A percentile compares a stretch with the other conserved stretches of the same genome.
These are phyloP conservation scores for Vitellaria paradoxa DNA, from an alignment of 179 eudicot species.

Conservation along the genomic window DNA sequence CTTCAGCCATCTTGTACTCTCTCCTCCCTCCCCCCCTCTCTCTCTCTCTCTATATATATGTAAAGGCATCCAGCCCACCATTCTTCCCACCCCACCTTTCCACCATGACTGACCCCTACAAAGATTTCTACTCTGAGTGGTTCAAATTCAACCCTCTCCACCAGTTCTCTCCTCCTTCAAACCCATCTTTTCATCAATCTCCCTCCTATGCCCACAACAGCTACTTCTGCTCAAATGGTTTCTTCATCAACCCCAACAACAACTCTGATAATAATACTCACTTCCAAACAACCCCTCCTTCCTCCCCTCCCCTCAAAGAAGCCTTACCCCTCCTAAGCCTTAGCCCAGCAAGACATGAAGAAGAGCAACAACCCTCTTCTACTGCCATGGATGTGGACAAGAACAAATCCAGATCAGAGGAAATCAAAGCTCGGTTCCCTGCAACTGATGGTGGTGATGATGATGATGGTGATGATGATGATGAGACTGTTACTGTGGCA, in stretches of 20 bases:
- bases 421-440: background rate
- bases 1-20: conserved; percentile 22
- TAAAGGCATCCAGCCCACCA: conserved; percentile 18
- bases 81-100: conserved; percentile 15
- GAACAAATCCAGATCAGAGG: background rate
- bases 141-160: conserved; percentile 38
- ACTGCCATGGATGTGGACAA: conserved; percentile 19
- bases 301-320: conserved; percentile 39
- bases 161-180: conserved; percentile 23
- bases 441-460: background rate
- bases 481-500: conserved; percentile 38
- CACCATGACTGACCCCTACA: conserved; percentile 57
- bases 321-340: conserved; percentile 57
- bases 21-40: conserved; percentile 29
- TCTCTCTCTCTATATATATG: conserved; percentile 37
- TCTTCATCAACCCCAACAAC: conserved; percentile 8
- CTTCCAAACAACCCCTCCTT: conserved; percentile 18
- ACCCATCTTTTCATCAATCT: conserved; percentile 14
- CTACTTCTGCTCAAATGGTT: conserved; percentile 4
- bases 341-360: conserved; percentile 24
- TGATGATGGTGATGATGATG: conserved; percentile 16
- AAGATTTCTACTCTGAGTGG: conserved; percentile 36
- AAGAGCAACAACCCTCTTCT: conserved; percentile 13
- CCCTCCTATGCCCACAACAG: conserved; percentile 12
- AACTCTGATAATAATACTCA: background rate